These are phyloP conservation scores for Papilionanthe hybrid DNA, from an alignment of 116 monocot genomes.

Conservation along the genomic window DNA sequence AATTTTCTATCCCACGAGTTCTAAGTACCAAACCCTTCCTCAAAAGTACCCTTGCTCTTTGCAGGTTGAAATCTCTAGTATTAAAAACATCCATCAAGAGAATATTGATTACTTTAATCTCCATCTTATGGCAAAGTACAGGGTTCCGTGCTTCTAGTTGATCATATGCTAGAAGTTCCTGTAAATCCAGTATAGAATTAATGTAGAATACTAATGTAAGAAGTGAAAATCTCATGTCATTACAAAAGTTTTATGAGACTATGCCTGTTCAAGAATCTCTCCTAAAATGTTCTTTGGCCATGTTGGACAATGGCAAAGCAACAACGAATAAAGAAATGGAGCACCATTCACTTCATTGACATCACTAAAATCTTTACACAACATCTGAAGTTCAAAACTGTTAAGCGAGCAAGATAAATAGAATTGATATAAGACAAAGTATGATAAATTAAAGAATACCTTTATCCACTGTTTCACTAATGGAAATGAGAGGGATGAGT, in stretches of 20 bases:
- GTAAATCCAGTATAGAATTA: conserved; percentile 1
- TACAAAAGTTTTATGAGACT: background rate
- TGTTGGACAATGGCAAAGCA: conserved; percentile 15
- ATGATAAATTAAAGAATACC: conserved; percentile 18
- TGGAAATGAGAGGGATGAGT: conserved; percentile 24
- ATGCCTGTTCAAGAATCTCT: conserved; percentile 43
- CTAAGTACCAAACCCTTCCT: conserved; percentile 38
- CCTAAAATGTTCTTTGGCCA: conserved; percentile 22
- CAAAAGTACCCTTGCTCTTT: conserved; percentile 40
- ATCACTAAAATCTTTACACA: conserved; percentile 36
- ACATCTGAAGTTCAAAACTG: conserved; percentile 25
- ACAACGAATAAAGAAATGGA: conserved; percentile 32
- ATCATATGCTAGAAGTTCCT: conserved; percentile 53
- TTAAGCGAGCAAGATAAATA: conserved; percentile 9
- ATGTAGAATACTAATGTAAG: background rate
- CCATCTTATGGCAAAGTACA: conserved; percentile 30
- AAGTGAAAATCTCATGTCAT: background rate
- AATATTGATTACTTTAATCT: conserved; percentile 34
- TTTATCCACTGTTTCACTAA: conserved; percentile 59
- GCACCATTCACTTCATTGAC: conserved; percentile 22
- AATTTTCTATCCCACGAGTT: conserved; percentile 33
- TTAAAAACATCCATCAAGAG: conserved; percentile 41
- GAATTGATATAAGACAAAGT: background rate
- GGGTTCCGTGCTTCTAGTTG: conserved; percentile 29
- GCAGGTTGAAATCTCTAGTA: conserved; percentile 20